Base-by-base conservation (phyloP, 225 moss, liverwort and hornwort species). In the Pleurozium schreberi region DNA sequence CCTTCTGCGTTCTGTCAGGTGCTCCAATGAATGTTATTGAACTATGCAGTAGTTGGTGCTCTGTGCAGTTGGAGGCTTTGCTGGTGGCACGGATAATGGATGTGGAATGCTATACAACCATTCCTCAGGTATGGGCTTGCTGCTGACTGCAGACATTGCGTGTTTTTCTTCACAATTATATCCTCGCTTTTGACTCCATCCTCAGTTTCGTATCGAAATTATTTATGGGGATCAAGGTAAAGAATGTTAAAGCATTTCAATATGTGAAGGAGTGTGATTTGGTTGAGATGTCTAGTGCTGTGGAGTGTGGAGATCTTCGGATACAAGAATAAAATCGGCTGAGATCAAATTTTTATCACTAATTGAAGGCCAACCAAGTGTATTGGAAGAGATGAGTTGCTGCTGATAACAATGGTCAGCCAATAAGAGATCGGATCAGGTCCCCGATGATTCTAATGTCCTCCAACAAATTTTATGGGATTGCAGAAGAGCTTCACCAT, bases 61-160 rank as follows among this genome's bases (percentile, higher is more conserved):
- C 45, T 81, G 30, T 91, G 92, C 96, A 98, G 98, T 91, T 97
- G 94, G 98, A 98, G 90, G 90, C 97, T 74, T 90, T 98, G 83
- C 80, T 98, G 65, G 97, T 98, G 76, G 96, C 96, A 74, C 95
- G 96, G 58, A 95, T 98, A 43, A 97, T 98, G 97, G 97, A 98
- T 90, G 93, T 92, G 49, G 98, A 97, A 66, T 93, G 95, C 90
- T 88, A 88, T 58, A 88, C 98, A 85, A 90, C 94, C 74, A 93
- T 97, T 87, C 97, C 97, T 75, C 97, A 96, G 95, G 98, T 95
- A 88, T 74, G 61, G 33, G 59, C 45, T 85, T 67, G 36, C 67
- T 84, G 21, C 61, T 73, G 22, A 57, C 53, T 81, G 66, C 68
- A 86, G 64, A 64, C 61, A 65, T 28, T 67, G 82, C 83, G 25